These are phyloP conservation scores for Phanerodontia chrysosporium DNA, from an alignment of 768 basidiomycete genomes.

Conservation along the genomic window DNA sequence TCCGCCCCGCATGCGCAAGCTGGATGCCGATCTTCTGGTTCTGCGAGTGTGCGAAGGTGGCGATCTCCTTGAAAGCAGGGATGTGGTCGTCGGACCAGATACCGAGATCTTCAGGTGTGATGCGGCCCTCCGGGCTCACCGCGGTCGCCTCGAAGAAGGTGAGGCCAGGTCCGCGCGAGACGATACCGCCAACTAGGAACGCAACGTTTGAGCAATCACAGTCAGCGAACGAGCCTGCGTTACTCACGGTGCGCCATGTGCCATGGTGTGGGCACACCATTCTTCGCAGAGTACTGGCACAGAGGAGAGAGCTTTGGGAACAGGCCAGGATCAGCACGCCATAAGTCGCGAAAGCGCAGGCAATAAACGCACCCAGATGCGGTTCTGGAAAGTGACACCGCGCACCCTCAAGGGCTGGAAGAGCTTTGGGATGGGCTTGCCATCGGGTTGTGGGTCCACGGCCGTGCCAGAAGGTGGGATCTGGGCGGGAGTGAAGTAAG, in stretches of 20 bases:
- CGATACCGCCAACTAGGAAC: slow-evolving; percentile 45
- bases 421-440: slow-evolving; percentile 38
- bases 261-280: slow-evolving; percentile 53
- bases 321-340: not conserved
- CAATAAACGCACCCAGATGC: slow-evolving; percentile 22
- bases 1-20: slow-evolving; percentile 72
- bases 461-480: slow-evolving; percentile 41
- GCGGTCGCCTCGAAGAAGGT: slow-evolving; percentile 66
- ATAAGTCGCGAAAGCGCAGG: not conserved
- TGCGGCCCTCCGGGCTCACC: slow-evolving; percentile 53
- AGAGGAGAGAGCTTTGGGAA: slow-evolving; percentile 44
- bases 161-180: slow-evolving; percentile 51
- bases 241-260: slow-evolving; percentile 44
- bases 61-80: slow-evolving; percentile 37
- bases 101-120: slow-evolving; percentile 57
- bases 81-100: slow-evolving; percentile 62
- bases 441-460: slow-evolving; percentile 21
- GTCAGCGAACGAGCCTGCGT: not conserved
- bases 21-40: slow-evolving; percentile 71
- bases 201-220: too few species aligned
- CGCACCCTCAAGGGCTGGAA: slow-evolving; percentile 51
- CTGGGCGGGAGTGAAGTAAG: slow-evolving; percentile 49
- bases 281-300: slow-evolving; percentile 56
- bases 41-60: slow-evolving; percentile 68
- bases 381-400: slow-evolving; percentile 27